phyloP scores from a whole-genome alignment of 1,284 basidiomycete genomes.

The Phlebopus sp. region DNA sequence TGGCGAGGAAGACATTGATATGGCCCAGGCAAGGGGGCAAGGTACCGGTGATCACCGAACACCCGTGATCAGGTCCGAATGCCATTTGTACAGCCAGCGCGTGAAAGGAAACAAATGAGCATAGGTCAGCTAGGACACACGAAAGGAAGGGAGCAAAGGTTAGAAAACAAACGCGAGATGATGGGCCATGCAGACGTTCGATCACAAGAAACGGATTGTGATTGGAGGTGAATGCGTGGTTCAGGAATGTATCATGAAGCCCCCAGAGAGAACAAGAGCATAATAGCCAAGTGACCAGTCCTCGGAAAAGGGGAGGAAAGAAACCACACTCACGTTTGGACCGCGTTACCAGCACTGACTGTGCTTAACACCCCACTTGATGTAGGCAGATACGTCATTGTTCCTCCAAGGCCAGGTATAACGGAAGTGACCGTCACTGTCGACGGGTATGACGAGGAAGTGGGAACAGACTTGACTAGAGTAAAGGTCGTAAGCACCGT shows the following conservation, averaged over 20 bases:
- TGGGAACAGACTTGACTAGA: not conserved
- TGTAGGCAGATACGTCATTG: constrained; percentile 19
- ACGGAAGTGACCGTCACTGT: constrained; percentile 22
- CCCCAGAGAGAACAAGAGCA: no score
- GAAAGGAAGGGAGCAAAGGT: constrained; percentile 16
- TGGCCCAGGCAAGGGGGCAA: constrained; percentile 1
- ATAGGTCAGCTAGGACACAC: constrained; percentile 19
- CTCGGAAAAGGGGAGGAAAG: constrained; percentile 1
- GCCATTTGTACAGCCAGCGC: constrained; percentile 11
- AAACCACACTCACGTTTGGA: constrained; percentile 16
- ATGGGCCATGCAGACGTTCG: not conserved
- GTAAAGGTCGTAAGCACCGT: constrained; percentile 11
- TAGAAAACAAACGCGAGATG: not conserved
- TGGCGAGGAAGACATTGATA: constrained; percentile 4
- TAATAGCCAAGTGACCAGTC: not conserved
- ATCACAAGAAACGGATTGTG: no score
- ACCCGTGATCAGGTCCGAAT: constrained; percentile 4
- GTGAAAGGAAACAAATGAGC: constrained; percentile 14
- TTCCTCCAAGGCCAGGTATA: constrained; percentile 13
- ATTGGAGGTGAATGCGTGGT: no score
- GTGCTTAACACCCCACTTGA: constrained; percentile 27
- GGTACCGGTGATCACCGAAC: constrained; percentile 7
- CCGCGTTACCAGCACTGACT: constrained; percentile 3
- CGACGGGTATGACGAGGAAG: constrained; percentile 12
- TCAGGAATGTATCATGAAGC: no score